phyloP scores from a whole-genome alignment of 1,139 yeast genomes.

The Magnusiomyces fungicola region DNA sequence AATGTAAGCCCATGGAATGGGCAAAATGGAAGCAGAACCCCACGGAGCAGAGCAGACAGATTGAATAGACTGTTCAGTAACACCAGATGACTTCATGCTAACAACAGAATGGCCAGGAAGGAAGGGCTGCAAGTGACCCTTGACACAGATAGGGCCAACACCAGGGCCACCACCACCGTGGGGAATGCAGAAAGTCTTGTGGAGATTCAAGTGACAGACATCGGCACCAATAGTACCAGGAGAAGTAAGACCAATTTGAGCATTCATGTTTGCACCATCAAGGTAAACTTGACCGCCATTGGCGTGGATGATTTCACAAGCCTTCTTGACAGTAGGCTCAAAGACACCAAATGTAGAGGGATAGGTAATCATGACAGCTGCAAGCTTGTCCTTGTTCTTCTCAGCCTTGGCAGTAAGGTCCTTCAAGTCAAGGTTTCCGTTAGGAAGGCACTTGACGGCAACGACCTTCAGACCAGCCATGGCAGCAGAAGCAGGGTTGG shows the following conservation, averaged over 20 bases:
- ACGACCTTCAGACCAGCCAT: constrained; percentile 95
- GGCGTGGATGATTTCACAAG: constrained; percentile 74
- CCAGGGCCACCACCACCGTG: constrained; percentile 99
- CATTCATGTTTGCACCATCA: constrained; percentile 99
- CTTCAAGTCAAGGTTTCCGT: constrained; percentile 78
- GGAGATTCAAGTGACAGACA: constrained; percentile 93
- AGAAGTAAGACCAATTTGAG: constrained; percentile 93
- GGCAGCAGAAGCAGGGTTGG: constrained; percentile 97
- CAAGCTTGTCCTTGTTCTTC: constrained; percentile 60
- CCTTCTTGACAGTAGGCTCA: constrained; percentile 83
- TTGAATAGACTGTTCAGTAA: constrained; percentile 38
- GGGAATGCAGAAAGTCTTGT: constrained; percentile 94
- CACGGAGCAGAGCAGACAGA: constrained; percentile 91
- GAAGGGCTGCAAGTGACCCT: constrained; percentile 69
- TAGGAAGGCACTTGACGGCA: constrained; percentile 74
- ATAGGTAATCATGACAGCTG: constrained; percentile 93
- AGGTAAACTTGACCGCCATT: constrained; percentile 93
- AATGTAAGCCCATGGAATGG: constrained; percentile 91
- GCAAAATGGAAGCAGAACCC: constrained; percentile 90
- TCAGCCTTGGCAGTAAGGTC: constrained; percentile 72
- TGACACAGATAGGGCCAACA: constrained; percentile 96
- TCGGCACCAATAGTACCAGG: constrained; percentile 99
- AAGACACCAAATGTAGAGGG: constrained; percentile 96
- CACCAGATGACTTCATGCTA: constrained; percentile 36
- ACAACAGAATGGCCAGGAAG: constrained; percentile 72